Evolutionary conservation across 139 green algal species (phyloP).

Genomic region (Closterium sp.): DNA sequence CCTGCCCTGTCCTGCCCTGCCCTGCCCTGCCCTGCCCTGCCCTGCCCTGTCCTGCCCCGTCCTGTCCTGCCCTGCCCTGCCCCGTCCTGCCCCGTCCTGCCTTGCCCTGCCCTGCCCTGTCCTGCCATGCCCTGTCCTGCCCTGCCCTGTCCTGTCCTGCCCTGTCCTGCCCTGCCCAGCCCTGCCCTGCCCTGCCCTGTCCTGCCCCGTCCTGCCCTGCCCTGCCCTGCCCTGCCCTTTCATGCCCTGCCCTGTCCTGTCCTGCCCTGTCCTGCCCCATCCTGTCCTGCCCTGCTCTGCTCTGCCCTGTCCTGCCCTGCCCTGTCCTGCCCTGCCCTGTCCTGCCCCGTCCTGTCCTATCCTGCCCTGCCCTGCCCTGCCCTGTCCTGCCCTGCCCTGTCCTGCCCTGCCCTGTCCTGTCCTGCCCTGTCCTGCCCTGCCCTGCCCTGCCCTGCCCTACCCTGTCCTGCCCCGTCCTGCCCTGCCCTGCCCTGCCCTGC

Average conservation of each 20-base stretch:
- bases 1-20: too few species aligned
- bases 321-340: background rate
- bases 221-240: too few species aligned
- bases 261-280: background rate
- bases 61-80: background rate
- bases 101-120: background rate
- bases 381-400: background rate
- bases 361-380: conserved; percentile 3
- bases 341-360: conserved; percentile 1
- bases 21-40: too few species aligned
- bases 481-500: too few species aligned
- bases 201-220: background rate
- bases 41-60: too few species aligned
- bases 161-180: background rate
- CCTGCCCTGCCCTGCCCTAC: too few species aligned
- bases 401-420: background rate
- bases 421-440: too few species aligned
- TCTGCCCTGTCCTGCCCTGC: background rate
- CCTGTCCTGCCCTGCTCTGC: background rate
- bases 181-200: conserved; percentile 1
- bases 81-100: background rate
- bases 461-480: too few species aligned
- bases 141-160: conserved; percentile 7
- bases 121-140: background rate
- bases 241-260: background rate